These are phyloP conservation scores for Kickxella alabastrina DNA, from an alignment of 192 early-diverging fungal species.

Conservation along the genomic window DNA sequence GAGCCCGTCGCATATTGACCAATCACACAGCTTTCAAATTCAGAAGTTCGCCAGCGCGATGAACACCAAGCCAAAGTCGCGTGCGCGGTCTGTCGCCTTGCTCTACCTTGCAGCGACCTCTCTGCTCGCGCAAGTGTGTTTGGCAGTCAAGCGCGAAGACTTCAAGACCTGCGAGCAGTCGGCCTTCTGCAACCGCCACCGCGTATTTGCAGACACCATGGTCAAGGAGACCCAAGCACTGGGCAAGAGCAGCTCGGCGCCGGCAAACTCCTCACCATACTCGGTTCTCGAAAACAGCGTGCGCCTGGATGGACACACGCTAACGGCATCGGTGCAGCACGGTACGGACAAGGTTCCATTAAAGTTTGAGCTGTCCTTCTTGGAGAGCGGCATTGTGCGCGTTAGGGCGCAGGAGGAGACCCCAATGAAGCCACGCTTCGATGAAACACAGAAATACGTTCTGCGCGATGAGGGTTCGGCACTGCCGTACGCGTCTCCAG, in stretches of 20 bases:
- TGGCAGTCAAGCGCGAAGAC: slow-evolving; percentile 73
- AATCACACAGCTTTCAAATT: too few relatives aligned
- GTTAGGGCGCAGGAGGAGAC: slow-evolving; percentile 61
- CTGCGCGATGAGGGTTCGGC: slow-evolving; percentile 45
- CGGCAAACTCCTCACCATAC: slow-evolving; percentile 56
- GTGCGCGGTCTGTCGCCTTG: slow-evolving; percentile 12
- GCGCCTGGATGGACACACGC: slow-evolving; percentile 43
- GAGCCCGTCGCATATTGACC: too few relatives aligned
- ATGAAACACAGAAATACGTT: slow-evolving; percentile 56
- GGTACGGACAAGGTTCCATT: slow-evolving; percentile 31
- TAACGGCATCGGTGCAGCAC: slow-evolving; percentile 23
- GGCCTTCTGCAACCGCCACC: slow-evolving; percentile 86
- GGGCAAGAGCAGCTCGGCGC: slow-evolving; percentile 7
- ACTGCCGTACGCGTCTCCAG: slow-evolving; percentile 22
- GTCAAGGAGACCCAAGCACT: slow-evolving; percentile 20
- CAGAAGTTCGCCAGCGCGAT: too few relatives aligned
- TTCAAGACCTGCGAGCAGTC: slow-evolving; percentile 87
- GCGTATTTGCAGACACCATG: slow-evolving; percentile 73
- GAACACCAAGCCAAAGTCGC: slow-evolving; percentile 1
- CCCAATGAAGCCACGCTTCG: slow-evolving; percentile 70
- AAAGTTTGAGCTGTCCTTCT: slow-evolving; percentile 44
- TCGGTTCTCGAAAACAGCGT: slow-evolving; percentile 59
- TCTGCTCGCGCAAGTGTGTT: slow-evolving; percentile 17
- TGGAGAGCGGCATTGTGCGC: slow-evolving; percentile 58
- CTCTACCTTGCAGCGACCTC: slow-evolving; percentile 15